Evolutionary conservation across 805 yeast species (phyloP).

Genomic region (Candida ovalis): DNA sequence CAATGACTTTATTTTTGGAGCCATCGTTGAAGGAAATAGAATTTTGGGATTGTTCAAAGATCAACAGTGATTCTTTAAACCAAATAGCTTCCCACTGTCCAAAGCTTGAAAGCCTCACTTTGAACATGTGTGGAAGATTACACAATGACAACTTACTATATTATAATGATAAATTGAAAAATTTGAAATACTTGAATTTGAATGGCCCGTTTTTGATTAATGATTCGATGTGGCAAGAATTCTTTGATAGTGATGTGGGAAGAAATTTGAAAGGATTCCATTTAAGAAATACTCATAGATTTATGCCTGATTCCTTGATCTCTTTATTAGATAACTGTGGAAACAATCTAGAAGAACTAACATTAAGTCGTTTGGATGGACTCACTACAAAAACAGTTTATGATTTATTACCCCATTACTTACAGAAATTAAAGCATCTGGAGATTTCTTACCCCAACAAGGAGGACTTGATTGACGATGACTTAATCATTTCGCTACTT

Average conservation of each 20-base stretch:
- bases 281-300: conserved; percentile 78
- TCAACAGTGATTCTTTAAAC: conserved; percentile 60
- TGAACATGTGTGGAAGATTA: conserved; percentile 91
- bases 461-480: conserved; percentile 67
- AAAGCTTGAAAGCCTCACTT: conserved; percentile 54
- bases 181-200: conserved; percentile 53
- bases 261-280: conserved; percentile 54
- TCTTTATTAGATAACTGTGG: conserved; percentile 61
- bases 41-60: conserved; percentile 90
- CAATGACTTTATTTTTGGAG: conserved; percentile 70
- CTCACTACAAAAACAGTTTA: conserved; percentile 53
- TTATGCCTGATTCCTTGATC: conserved; percentile 62
- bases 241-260: conserved; percentile 55
- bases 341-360: conserved; percentile 49
- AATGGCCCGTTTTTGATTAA: conserved; percentile 90
- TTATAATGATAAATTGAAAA: conserved; percentile 52
- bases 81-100: conserved; percentile 80
- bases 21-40: conserved; percentile 54
- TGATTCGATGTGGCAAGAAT: conserved; percentile 71
- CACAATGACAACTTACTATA: conserved; percentile 72
- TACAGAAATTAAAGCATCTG: conserved; percentile 50
- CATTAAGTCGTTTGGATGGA: conserved; percentile 71
- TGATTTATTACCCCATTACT: conserved; percentile 60
- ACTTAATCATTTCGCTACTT: conserved; percentile 56
- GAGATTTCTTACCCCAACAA: conserved; percentile 67